A percentile compares a stretch with the other conserved stretches of the same genome.
These are phyloP conservation scores for Annona squamosa DNA, from an alignment of 164 flowering plant genomes.

Conservation along the genomic window DNA sequence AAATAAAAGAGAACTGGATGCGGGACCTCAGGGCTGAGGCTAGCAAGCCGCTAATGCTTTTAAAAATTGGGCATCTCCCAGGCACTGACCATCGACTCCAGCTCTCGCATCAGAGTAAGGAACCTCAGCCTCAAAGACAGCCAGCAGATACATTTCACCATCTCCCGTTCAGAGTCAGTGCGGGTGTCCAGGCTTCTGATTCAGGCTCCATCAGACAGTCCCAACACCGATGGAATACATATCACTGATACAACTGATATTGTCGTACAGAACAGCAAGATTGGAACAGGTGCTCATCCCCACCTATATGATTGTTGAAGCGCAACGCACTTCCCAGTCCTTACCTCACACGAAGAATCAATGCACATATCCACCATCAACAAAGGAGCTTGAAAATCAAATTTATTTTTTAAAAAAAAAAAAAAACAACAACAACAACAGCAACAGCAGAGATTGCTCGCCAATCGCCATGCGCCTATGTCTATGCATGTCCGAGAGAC, in stretches of 20 bases:
- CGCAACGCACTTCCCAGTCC: no score
- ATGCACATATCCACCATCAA: no score
- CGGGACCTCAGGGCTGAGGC: no score
- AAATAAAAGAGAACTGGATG: no score
- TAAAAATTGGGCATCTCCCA: slow-evolving; percentile 22
- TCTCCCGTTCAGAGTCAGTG: slow-evolving; percentile 50
- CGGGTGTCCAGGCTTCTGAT: slow-evolving; percentile 43
- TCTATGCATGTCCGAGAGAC: no score
- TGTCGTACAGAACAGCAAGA: slow-evolving; percentile 57
- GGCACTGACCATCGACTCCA: slow-evolving; percentile 87
- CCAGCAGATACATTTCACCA: slow-evolving; percentile 84
- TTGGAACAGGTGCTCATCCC: slow-evolving; percentile 70
- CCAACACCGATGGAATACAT: slow-evolving; percentile 98
- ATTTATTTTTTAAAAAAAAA: no score
- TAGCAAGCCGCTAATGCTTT: background rate
- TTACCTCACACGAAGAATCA: no score
- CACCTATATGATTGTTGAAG: background rate
- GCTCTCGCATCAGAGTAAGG: slow-evolving; percentile 57
- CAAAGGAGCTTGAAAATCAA: no score
- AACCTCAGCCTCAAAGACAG: slow-evolving; percentile 72
- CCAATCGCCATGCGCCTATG: no score
- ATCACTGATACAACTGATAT: slow-evolving; percentile 71
- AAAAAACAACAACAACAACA: no score
- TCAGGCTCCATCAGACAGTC: slow-evolving; percentile 81
- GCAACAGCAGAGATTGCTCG: no score